Percentiles rank a stretch among this genome's conserved stretches.
phyloP scores from a whole-genome alignment of 306 rosid species.

The Vigna angularis region DNA sequence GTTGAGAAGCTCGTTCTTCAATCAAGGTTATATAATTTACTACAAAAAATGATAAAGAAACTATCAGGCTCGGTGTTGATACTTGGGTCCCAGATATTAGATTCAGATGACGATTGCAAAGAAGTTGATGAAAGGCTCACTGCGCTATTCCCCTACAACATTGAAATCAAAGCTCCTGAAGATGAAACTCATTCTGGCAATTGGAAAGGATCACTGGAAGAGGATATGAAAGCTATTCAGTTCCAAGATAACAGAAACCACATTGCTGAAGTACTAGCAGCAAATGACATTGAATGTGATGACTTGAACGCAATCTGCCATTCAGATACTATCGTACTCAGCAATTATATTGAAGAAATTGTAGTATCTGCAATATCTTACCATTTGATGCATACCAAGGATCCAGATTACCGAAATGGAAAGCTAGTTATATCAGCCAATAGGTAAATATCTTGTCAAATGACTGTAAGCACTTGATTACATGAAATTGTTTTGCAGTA shows the following conservation, averaged over 20 bases:
- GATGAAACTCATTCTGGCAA: slow-evolving; percentile 64
- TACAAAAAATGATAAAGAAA: slow-evolving; percentile 72
- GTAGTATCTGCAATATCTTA: slow-evolving; percentile 78
- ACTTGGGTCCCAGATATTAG: slow-evolving; percentile 74
- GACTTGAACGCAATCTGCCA: slow-evolving; percentile 74
- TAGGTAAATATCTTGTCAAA: slow-evolving; percentile 56
- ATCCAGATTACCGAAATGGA: slow-evolving; percentile 90
- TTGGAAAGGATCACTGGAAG: slow-evolving; percentile 83
- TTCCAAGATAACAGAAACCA: slow-evolving; percentile 87
- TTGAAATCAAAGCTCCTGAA: slow-evolving; percentile 70
- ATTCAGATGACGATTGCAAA: slow-evolving; percentile 52
- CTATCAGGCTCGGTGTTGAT: slow-evolving; percentile 81
- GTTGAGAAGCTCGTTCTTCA: slow-evolving; percentile 76
- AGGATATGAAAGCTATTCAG: slow-evolving; percentile 72
- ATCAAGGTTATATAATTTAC: slow-evolving; percentile 71
- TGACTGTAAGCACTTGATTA: slow-evolving; percentile 22
- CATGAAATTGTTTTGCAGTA: slow-evolving; percentile 26
- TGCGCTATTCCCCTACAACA: slow-evolving; percentile 68
- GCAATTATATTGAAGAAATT: slow-evolving; percentile 80
- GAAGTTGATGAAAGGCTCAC: slow-evolving; percentile 68
- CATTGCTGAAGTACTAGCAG: slow-evolving; percentile 84
- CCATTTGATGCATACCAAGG: slow-evolving; percentile 70
- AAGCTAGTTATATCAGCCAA: slow-evolving; percentile 83
- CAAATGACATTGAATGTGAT: slow-evolving; percentile 85
- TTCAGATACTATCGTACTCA: slow-evolving; percentile 67